phyloP scores from a whole-genome alignment of 1,284 basidiomycete genomes.

The Neotropicomus parvogracilis region DNA sequence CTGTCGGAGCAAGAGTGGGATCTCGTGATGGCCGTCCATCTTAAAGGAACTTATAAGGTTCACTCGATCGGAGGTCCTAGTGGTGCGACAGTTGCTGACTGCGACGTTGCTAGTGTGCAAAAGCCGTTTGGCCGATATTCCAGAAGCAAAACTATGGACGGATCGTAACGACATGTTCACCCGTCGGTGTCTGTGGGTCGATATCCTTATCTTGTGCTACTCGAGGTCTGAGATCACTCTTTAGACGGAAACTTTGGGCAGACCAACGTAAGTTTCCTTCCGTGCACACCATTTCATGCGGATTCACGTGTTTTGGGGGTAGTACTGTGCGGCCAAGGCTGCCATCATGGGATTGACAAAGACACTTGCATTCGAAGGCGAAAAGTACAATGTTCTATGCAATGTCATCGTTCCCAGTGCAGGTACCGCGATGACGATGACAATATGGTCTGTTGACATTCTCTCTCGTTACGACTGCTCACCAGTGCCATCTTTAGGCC shows the following conservation, averaged over 20 bases:
- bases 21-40: conserved; percentile 83
- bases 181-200: conserved; percentile 84
- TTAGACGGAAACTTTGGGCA: conserved; percentile 94
- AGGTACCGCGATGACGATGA: conserved; percentile 88
- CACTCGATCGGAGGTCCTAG: background rate
- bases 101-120: conserved; percentile 63
- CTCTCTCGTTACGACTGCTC: background rate
- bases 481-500: conserved; percentile 47
- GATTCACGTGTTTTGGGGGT: conserved; percentile 5
- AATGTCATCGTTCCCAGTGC: conserved; percentile 90
- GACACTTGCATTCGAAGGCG: conserved; percentile 89
- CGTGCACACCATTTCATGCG: background rate
- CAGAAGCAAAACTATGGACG: conserved; percentile 96
- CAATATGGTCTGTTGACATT: conserved; percentile 57
- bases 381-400: conserved; percentile 85
- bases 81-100: conserved; percentile 5
- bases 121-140: conserved; percentile 97
- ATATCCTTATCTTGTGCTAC: background rate
- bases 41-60: conserved; percentile 77
- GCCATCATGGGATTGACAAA: conserved; percentile 89
- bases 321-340: conserved; percentile 93
- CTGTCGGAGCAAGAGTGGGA: conserved; percentile 97
- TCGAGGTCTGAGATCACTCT: conserved; percentile 5
- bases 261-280: conserved; percentile 57
- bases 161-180: conserved; percentile 91